Base-by-base conservation (phyloP, 768 basidiomycete genomes). In the Amanita thiersii region DNA sequence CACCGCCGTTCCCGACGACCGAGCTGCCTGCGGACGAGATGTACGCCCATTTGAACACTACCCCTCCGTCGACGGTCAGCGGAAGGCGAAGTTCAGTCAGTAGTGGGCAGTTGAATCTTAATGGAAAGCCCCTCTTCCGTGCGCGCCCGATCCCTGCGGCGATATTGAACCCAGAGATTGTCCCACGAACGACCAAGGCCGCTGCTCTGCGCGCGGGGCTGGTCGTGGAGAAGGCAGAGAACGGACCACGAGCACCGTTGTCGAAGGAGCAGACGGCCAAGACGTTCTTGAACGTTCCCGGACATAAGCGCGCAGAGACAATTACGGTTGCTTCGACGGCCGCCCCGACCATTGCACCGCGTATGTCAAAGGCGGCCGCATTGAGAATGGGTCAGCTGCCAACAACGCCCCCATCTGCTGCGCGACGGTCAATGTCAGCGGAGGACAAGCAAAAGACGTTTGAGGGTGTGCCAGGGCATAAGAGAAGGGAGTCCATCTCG, bases 381-480 rank as follows among this genome's bases (percentile, higher is more conserved):
- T 61, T 89, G 41, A 69, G 85, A 43, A 53, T 85, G 11, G 84
- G 82, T 1, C 62, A 74, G 19, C 50, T 56, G 24, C 59, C 57
- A 5, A 61, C 70, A 5, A 58, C 69, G 21, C 63, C 68, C 0
- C 52, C 65, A 4, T 64, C 68, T 1, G 64, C 65, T 31, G 66
- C 60, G 50, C 64, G 63, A 42, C 45, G 62, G 38, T 61, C 69
- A 19, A 45, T 55, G 39, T 56, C 62, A 19, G 58, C 60, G 10
- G 62, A 52, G n/a, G 55, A 50, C 28, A 47, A 40, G 12, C 24
- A 53, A 20, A 52, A 52, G 46, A 59, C 70, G 0, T 91, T 89
- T 51, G 81, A 83, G 0, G 86, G 86, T 24, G 80, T 90, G 2
- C 87, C 88, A 4, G 87, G 87, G 0, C 87, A 91, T 53, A 90